Evolutionary conservation across 2,329 filamentous ascomycete species (phyloP).

Genomic region (Pestalotiopsis fici): DNA sequence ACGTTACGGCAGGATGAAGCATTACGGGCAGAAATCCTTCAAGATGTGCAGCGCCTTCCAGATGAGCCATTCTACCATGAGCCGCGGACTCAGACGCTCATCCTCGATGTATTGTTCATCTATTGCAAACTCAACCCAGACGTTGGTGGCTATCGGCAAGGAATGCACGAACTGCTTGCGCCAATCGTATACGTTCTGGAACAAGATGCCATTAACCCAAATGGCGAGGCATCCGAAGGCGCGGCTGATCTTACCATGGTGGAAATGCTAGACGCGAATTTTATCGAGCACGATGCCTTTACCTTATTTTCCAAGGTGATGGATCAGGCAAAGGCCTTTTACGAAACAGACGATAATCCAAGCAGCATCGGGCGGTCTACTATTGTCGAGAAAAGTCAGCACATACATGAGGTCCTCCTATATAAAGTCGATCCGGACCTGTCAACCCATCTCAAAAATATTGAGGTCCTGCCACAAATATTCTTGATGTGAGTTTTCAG

Average conservation of each 20-base stretch:
- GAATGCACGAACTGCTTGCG: slow-evolving; percentile 95
- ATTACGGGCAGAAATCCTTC: slow-evolving; percentile 83
- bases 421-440: slow-evolving; percentile 81
- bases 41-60: slow-evolving; percentile 92
- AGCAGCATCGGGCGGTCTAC: slow-evolving; percentile 22
- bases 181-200: slow-evolving; percentile 85
- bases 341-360: slow-evolving; percentile 64
- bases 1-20: slow-evolving; percentile 82
- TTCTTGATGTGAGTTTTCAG: slow-evolving; percentile 75
- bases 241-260: slow-evolving; percentile 55
- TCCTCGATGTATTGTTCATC: slow-evolving; percentile 88
- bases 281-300: slow-evolving; percentile 89
- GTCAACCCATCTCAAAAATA: slow-evolving; percentile 73
- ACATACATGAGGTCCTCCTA: slow-evolving; percentile 83
- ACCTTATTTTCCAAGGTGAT: slow-evolving; percentile 84
- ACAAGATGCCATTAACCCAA: slow-evolving; percentile 71
- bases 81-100: slow-evolving; percentile 73
- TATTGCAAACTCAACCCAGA: slow-evolving; percentile 91
- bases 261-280: slow-evolving; percentile 69
- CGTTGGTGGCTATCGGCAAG: slow-evolving; percentile 89
- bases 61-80: slow-evolving; percentile 90
- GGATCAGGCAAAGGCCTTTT: slow-evolving; percentile 84
- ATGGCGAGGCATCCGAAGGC: slow-evolving; percentile 30
- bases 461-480: slow-evolving; percentile 94
- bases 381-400: slow-evolving; percentile 83